Base-by-base conservation (phyloP, 2,329 filamentous ascomycete genomes). In the Phialophora chinensis region DNA sequence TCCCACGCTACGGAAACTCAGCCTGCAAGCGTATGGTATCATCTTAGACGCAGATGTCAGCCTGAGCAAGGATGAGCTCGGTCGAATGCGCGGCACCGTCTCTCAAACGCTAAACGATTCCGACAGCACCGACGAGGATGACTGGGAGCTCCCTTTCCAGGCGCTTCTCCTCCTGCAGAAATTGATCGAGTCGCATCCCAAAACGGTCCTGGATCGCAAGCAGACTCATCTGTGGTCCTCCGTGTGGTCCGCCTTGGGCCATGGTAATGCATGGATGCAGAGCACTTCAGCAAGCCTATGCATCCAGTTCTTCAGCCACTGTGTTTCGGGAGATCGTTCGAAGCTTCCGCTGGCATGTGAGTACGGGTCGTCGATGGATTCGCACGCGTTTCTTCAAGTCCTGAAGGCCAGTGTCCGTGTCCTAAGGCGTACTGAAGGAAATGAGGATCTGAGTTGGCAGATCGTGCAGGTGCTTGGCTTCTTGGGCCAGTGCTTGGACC, bases 391-490 rank as follows among this genome's bases (percentile, higher is more conserved):
- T 80, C 78, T 86, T 17, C 79, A 84, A 55, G 76, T 88, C 27
- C 83, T 79, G 80, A 78, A 86, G 80, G 75, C 85, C 83, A 77
- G 86, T 84, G 67, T 88, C 67, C 77, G 81, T 67, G 83, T 84
- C 55, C 79, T 97, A 53, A 87, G 87, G 56, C 86, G 86, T 0
- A 83, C 85, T 0, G 86, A 85, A 60, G 77, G 94, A 7, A 88
- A 89, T 17, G 90, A 95, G 73, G 84, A 88, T 10, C 82, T 98
- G n/a, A 91, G 91, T 1, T 84, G 87, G 50, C 92, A 96, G 75
- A 88, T 88, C 12, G 87, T 91, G 3, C 90, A 92, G 71, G 92
- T 97, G 69, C 82, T 97, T 42, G 84, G 94, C 44, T 96, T 96
- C 82, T 82, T 99, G 0, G 91, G 89, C 50, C 87, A 84, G 67